Base-by-base conservation (phyloP, 2,329 filamentous ascomycete genomes). In the Diaporthe citriasiana region DNA sequence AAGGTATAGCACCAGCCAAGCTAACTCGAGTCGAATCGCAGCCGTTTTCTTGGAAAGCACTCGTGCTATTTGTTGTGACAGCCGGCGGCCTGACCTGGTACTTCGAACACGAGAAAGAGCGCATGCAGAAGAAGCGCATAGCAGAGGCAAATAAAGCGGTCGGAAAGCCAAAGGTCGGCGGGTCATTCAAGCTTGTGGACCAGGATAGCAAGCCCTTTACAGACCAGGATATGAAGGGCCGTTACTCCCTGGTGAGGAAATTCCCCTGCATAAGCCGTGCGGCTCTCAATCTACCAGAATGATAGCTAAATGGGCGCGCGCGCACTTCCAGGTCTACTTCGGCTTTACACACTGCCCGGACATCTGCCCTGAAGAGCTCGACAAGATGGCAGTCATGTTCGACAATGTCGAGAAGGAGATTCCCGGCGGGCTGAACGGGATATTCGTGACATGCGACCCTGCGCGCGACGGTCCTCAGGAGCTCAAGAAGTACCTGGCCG, bases 261-360 rank as follows among this genome's bases (percentile, higher is more conserved):
- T 9, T 2, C 70, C 25, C 10, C 38, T 45, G 19, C 33, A 53
- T 13, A 17, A 22, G 47, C 22, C 2, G 17, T 45, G 38, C 35
- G 12, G 8, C 2, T 3, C n/a, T 35, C 7, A 25, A 35, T 15
- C 25, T 9, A 13, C 33, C 12, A 25, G 38, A n/a, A 69, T n/a
- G 22, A 25, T 42, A 19, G 47, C 71, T 75, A 66, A 73, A 33
- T 47, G 30, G 56, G 17, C 9, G 53, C 30, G 33, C 45, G 30
- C 47, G 73, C 50, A 9, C 5, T 25, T 19, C 1, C 77, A 97
- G 94, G 92, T 98, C 50, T 99, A 99, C 86, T 99, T 99, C 82
- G 97, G 97, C 80, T 99, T 99, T 89, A 96, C 95, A 12, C 95
- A 98, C 84, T 99, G 97, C 83, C 97, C 97, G 33, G 97, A 99